phyloP scores from a whole-genome alignment of 805 yeast species.

The Barnettozyma wickerhamii region DNA sequence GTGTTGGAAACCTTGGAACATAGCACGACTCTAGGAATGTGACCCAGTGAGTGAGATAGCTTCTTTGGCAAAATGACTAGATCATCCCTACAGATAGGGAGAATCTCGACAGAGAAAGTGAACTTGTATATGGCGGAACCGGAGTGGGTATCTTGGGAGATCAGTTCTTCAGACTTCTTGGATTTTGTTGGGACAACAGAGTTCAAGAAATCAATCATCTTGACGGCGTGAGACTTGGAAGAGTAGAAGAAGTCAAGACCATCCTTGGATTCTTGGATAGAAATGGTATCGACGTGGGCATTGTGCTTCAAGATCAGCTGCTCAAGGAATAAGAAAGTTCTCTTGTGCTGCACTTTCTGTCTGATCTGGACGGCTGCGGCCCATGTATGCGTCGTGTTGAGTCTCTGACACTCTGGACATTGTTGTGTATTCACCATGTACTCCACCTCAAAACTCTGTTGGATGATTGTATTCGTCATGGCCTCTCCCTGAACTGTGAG shows the following conservation, averaged over 20 bases:
- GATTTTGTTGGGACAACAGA: constrained; percentile 81
- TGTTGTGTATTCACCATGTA: constrained; percentile 92
- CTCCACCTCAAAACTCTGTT: constrained; percentile 93
- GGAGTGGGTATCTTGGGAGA: constrained; percentile 88
- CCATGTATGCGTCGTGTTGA: constrained; percentile 97
- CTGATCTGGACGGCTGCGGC: constrained; percentile 96
- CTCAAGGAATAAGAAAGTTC: constrained; percentile 93
- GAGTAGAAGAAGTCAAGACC: constrained; percentile 93
- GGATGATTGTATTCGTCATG: constrained; percentile 83
- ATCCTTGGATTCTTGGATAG: constrained; percentile 88
- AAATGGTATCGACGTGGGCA: constrained; percentile 91
- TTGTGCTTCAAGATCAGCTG: constrained; percentile 89
- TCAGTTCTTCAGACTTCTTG: constrained; percentile 85
- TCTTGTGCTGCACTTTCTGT: constrained; percentile 94
- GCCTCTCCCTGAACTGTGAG: constrained; percentile 97
- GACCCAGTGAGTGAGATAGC: constrained; percentile 79
- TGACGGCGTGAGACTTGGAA: constrained; percentile 85
- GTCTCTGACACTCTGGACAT: constrained; percentile 98
- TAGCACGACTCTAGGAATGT: constrained; percentile 72
- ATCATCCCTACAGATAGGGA: constrained; percentile 96
- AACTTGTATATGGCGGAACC: constrained; percentile 87
- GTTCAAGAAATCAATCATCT: constrained; percentile 85
- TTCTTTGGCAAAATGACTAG: constrained; percentile 87
- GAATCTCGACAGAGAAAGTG: constrained; percentile 88
- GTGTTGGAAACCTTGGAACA: constrained; percentile 83